phyloP scores from a whole-genome alignment of 2,329 filamentous ascomycete genomes.

The Aspergillus neotritici region DNA sequence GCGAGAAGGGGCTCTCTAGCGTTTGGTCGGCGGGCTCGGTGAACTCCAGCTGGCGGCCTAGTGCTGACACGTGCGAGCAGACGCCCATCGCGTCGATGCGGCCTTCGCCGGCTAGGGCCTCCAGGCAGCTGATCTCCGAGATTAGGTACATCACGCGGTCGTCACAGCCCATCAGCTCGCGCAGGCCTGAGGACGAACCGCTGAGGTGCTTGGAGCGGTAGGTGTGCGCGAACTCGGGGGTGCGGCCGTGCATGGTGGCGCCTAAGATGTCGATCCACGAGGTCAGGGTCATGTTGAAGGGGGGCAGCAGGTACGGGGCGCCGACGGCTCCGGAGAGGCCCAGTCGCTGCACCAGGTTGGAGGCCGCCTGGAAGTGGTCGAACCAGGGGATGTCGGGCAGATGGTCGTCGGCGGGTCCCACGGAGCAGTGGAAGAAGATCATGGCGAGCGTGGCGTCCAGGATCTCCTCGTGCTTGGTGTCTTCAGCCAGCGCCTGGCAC shows the following conservation, averaged over 20 bases:
- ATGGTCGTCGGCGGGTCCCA: slow-evolving; percentile 76
- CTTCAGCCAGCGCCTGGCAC: slow-evolving; percentile 71
- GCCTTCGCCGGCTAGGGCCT: slow-evolving; percentile 74
- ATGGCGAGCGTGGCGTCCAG: slow-evolving; percentile 88
- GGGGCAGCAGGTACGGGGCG: slow-evolving; percentile 58
- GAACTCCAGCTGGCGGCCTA: slow-evolving; percentile 75
- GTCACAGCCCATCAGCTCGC: slow-evolving; percentile 95
- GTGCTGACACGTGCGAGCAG: slow-evolving; percentile 79
- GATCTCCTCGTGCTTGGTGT: slow-evolving; percentile 79
- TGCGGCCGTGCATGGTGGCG: slow-evolving; percentile 80
- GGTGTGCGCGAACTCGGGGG: slow-evolving; percentile 85
- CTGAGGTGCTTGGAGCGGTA: slow-evolving; percentile 87
- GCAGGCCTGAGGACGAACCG: slow-evolving; percentile 63
- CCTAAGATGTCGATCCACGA: slow-evolving; percentile 97
- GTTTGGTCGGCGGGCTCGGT: slow-evolving; percentile 64
- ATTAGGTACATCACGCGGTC: slow-evolving; percentile 97
- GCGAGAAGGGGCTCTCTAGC: slow-evolving; percentile 52
- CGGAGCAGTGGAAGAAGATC: slow-evolving; percentile 93
- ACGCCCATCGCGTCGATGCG: slow-evolving; percentile 76
- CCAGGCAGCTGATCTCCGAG: slow-evolving; percentile 92
- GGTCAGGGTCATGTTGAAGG: slow-evolving; percentile 87
- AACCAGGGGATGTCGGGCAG: slow-evolving; percentile 94
- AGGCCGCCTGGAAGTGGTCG: slow-evolving; percentile 90
- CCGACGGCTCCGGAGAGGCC: slow-evolving; percentile 66
- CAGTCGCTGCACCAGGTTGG: slow-evolving; percentile 77